Base-by-base conservation (phyloP, 2,329 filamentous ascomycete species). In the Whalleya microplaca region DNA sequence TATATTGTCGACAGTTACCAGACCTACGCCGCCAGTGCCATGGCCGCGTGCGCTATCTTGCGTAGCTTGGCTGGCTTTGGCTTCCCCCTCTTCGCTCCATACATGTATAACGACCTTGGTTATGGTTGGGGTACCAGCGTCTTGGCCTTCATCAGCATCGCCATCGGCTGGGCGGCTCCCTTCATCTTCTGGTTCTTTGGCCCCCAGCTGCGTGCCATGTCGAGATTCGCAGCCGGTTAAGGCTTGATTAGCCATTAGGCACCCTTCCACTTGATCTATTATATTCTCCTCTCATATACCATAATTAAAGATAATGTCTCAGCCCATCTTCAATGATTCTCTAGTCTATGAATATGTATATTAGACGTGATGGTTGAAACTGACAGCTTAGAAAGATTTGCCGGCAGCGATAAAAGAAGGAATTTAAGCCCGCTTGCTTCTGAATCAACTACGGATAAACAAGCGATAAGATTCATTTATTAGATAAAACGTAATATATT, bases 131-230 rank as follows among this genome's bases (percentile, higher is more conserved):
- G 42, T 9, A 75, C 73, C 53, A 73, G 68, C 27, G 43, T 74
- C 41, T 53, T 76, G 42, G 73, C 65, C 3, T 82, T 84, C 53
- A 72, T 84, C 41, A 78, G 76, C 0, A 69, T 85, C 20, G 79
- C 66, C 0, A 62, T 86, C 44, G 80, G 80, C 0, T 65, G 79
- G 18, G 73, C 79, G 2, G 76, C 75, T 21, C 78, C 79, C 3
- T 72, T 80, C 37, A 48, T 74, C 32, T 56, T 75, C 32, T 75
- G 69, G 68, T 61, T 61, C 27, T 72, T 58, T 61, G 71, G 71
- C 2, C 65, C 66, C 48, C 65, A 46, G 51, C 56, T 73, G 55
- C 66, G 71, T 32, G 62, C 56, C 48, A 69, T 41, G 52, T 69
- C 48, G 20, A 45, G 42, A n/a, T 64, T 55, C 37, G 53, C 51